These are phyloP conservation scores for Aspergillus ruber DNA, from an alignment of 2,329 filamentous ascomycete genomes.

Conservation along the genomic window DNA sequence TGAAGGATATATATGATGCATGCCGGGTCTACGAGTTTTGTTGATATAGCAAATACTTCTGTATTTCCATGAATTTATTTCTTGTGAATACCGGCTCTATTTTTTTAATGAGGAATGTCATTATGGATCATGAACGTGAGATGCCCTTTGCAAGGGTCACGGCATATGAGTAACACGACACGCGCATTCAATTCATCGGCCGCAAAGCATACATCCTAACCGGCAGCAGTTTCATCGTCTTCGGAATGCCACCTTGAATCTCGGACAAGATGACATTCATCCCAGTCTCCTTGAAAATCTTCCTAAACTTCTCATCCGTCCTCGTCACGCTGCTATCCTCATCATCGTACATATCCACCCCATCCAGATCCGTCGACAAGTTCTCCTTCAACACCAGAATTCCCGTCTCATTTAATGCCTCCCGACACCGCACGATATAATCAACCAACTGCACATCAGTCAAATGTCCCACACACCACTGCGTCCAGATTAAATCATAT, in stretches of 20 bases:
- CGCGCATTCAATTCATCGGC: conserved; percentile 28
- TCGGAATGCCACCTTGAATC: conserved; percentile 65
- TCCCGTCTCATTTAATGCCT: conserved; percentile 38
- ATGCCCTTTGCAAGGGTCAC: no score
- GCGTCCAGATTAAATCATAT: conserved; percentile 82
- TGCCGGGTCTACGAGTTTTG: no score
- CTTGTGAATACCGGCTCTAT: no score
- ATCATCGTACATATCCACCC: conserved; percentile 66
- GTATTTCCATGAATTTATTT: no score
- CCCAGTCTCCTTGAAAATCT: conserved; percentile 63
- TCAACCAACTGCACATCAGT: conserved; percentile 64
- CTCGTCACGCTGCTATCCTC: conserved; percentile 73
- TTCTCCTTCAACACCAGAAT: conserved; percentile 77
- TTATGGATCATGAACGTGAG: no score
- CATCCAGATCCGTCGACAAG: conserved; percentile 47
- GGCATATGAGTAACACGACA: no score
- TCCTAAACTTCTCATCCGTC: conserved; percentile 63
- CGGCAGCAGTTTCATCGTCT: conserved; percentile 56
- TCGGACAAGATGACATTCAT: conserved; percentile 63
- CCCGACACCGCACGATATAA: conserved; percentile 59
- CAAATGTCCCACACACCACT: conserved; percentile 84
- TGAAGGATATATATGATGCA: no score
- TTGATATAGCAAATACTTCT: no score
- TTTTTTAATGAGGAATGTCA: no score
- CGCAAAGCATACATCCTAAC: conserved; percentile 73